Evolutionary conservation across 345 rosid species (phyloP).

Genomic region (Trapa bicornis): DNA sequence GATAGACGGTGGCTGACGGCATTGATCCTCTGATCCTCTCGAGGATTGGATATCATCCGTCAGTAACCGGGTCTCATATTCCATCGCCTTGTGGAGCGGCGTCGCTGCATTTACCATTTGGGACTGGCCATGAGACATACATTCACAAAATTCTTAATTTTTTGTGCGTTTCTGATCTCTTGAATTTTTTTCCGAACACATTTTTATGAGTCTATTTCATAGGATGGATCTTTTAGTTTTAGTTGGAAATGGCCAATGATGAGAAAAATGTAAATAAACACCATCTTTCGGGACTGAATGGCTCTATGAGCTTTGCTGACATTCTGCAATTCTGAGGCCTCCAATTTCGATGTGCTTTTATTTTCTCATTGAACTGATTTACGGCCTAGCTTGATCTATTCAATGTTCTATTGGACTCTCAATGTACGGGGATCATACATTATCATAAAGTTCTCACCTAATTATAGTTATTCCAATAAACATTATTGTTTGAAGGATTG

Average conservation of each 20-base stretch:
- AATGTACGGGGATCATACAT: too few relatives aligned
- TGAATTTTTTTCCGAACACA: slow-evolving; percentile 35
- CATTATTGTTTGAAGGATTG: too few relatives aligned
- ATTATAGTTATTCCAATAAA: too few relatives aligned
- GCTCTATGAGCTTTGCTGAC: slow-evolving; percentile 30
- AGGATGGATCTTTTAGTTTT: too few relatives aligned
- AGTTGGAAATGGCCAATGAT: slow-evolving; percentile 19
- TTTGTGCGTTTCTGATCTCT: slow-evolving; percentile 20
- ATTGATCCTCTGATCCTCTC: slow-evolving; percentile 6
- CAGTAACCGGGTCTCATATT: slow-evolving; percentile 32
- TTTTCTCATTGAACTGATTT: too few relatives aligned
- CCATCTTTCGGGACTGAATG: slow-evolving; percentile 56
- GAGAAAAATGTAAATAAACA: slow-evolving; percentile 18
- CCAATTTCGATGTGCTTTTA: too few relatives aligned
- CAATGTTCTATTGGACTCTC: too few relatives aligned
- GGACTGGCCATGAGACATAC: slow-evolving; percentile 40
- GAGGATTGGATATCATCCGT: slow-evolving; percentile 13
- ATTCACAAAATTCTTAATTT: background rate
- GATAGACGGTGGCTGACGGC: slow-evolving; percentile 14
- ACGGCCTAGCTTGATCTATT: too few relatives aligned
- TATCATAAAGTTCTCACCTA: too few relatives aligned
- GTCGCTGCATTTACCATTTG: slow-evolving; percentile 33
- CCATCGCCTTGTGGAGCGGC: slow-evolving; percentile 53
- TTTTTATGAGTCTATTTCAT: background rate
- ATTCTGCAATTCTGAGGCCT: slow-evolving; percentile 48